Percentiles rank a stretch among this genome's conserved stretches.
These are phyloP conservation scores for Gomphus bonarii DNA, from an alignment of 1,284 basidiomycete genomes.

Conservation along the genomic window DNA sequence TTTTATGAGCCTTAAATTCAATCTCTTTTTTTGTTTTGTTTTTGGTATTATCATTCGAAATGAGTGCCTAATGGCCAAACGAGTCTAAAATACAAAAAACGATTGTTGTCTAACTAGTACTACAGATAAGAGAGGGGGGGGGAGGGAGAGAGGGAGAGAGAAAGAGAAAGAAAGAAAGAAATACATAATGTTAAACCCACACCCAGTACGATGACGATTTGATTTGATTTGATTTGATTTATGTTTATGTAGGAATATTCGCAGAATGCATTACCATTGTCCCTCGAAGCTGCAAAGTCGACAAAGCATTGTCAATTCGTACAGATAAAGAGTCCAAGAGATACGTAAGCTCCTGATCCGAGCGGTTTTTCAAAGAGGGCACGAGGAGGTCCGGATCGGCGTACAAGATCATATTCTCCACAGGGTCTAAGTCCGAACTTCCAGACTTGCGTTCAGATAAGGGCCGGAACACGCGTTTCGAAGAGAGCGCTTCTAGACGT, in stretches of 20 bases:
- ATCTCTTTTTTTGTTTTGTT: no score
- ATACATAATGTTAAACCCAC: conserved; percentile 2
- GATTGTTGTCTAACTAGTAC: conserved; percentile 1
- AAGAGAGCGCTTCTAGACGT: conserved; percentile 75
- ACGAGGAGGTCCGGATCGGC: conserved; percentile 59
- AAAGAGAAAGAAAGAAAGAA: no score
- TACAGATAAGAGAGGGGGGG: no score
- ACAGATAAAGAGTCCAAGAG: conserved; percentile 68
- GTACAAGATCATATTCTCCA: conserved; percentile 30
- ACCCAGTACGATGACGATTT: not conserved
- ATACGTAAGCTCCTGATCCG: conserved; percentile 66
- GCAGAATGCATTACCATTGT: not conserved
- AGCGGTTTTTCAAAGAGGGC: conserved; percentile 62
- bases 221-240: no score
- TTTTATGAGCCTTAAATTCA: not conserved
- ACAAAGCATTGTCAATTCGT: conserved; percentile 75
- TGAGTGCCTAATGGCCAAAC: not conserved
- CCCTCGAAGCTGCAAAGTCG: conserved; percentile 33
- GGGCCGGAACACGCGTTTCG: conserved; percentile 50
- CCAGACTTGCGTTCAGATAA: conserved; percentile 32
- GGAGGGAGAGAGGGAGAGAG: no score
- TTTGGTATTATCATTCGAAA: no score
- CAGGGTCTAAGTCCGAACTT: conserved; percentile 25
- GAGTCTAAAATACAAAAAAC: conserved; percentile 4
- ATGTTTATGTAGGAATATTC: not conserved